Conservation (phyloP, 2,329 filamentous ascomycete genomes). For the Venturiaceae sp. region DNA sequence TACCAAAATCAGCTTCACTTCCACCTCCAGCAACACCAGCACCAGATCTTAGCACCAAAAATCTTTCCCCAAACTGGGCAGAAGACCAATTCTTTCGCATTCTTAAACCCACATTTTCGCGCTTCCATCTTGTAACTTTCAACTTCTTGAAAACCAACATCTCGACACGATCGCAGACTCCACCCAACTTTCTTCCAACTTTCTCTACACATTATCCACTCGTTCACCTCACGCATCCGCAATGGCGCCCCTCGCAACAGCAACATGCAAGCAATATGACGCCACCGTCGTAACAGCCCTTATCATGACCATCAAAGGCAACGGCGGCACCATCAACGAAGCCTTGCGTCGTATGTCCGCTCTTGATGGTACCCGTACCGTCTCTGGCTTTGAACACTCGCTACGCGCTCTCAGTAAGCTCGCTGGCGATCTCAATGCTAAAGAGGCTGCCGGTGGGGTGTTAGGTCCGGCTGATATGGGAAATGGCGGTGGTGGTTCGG, state of each 20-base stretch:
- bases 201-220: neutral
- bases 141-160: too few species aligned
- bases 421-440: neutral
- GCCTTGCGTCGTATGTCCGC: neutral
- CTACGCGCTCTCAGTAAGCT: neutral
- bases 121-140: too few species aligned
- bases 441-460: neutral
- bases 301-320: neutral
- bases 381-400: slow-evolving; percentile 1
- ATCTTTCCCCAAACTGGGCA: too few species aligned
- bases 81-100: neutral
- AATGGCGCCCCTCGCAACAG: neutral
- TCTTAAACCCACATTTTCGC: neutral
- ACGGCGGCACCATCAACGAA: neutral
- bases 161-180: too few species aligned
- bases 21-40: neutral
- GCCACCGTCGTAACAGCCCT: neutral
- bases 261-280: slow-evolving; percentile 5
- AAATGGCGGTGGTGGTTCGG: neutral
- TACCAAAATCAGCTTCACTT: neutral
- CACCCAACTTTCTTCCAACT: too few species aligned
- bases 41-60: too few species aligned
- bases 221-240: neutral
- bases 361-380: neutral
- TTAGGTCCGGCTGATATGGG: neutral